Percentiles rank a stretch among this genome's conserved stretches.
These are phyloP conservation scores for Gomphus sp. DNA, from an alignment of 1,284 basidiomycete genomes.

Conservation along the genomic window DNA sequence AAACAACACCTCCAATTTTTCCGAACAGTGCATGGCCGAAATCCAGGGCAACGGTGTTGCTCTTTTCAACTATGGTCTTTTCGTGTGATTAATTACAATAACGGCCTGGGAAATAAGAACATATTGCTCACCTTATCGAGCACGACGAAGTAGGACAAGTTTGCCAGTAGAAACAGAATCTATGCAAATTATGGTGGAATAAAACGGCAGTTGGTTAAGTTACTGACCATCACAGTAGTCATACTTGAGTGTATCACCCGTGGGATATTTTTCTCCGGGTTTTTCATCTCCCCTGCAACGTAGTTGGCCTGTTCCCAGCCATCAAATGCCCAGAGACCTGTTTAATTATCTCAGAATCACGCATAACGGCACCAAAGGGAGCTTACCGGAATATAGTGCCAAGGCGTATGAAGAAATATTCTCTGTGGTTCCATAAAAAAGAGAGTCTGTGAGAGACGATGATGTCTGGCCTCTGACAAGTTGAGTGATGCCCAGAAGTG, in stretches of 20 bases:
- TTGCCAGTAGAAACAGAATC: constrained; percentile 73
- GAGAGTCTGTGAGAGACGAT: constrained; percentile 48
- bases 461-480: constrained; percentile 60
- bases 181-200: constrained; percentile 19
- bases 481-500: constrained; percentile 66
- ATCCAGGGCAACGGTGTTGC: constrained; percentile 92
- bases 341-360: neutral
- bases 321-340: constrained; percentile 88
- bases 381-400: constrained; percentile 74
- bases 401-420: constrained; percentile 84
- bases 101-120: constrained; percentile 6
- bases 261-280: constrained; percentile 82
- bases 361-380: neutral
- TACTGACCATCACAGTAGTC: constrained; percentile 59
- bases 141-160: constrained; percentile 89
- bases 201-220: neutral
- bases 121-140: constrained; percentile 59
- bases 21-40: constrained; percentile 88
- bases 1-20: constrained; percentile 75
- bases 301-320: constrained; percentile 91
- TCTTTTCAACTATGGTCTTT: constrained; percentile 55
- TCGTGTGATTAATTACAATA: neutral
- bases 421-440: constrained; percentile 70
- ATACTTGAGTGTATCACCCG: constrained; percentile 86
- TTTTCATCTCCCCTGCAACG: constrained; percentile 86